Conservation (phyloP, 2,329 filamentous ascomycete species). For the Trichophyton equinum region DNA sequence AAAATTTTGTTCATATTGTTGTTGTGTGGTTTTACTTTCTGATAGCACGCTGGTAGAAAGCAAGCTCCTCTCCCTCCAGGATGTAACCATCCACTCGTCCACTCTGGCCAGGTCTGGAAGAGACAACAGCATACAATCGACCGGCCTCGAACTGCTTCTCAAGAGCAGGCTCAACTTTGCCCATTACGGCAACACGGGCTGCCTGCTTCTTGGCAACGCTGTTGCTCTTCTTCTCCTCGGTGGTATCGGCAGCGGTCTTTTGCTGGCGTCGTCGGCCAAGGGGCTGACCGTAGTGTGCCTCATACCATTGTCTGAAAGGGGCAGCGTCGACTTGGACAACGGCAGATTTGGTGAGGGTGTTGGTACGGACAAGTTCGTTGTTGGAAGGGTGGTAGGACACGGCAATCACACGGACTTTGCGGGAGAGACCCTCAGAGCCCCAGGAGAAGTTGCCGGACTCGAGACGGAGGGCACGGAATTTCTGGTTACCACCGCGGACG, state of each 20-base stretch:
- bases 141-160: slow-evolving; percentile 99
- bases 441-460: slow-evolving; percentile 99
- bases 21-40: slow-evolving; percentile 65
- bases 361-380: slow-evolving; percentile 99
- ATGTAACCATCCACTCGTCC: slow-evolving; percentile 95
- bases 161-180: slow-evolving; percentile 85
- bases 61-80: slow-evolving; percentile 97
- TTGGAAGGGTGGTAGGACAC: slow-evolving; percentile 99
- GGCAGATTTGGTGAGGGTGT: slow-evolving; percentile 98
- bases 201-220: slow-evolving; percentile 93
- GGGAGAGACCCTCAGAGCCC: slow-evolving; percentile 93
- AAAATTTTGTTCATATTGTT: slow-evolving; percentile 7
- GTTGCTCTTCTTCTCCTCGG: slow-evolving; percentile 80
- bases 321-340: slow-evolving; percentile 98
- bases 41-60: slow-evolving; percentile 99
- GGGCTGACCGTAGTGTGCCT: slow-evolving; percentile 93
- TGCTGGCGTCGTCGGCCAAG: slow-evolving; percentile 85
- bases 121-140: slow-evolving; percentile 87
- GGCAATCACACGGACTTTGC: slow-evolving; percentile 98
- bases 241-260: slow-evolving; percentile 49
- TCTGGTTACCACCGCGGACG: slow-evolving; percentile 97
- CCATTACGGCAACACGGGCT: slow-evolving; percentile 62
- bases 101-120: slow-evolving; percentile 90
- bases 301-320: slow-evolving; percentile 99
- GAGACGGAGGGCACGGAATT: slow-evolving; percentile 98